Evolutionary conservation across 164 flowering plant genomes (phyloP).

Genomic region (Annona cherimola): DNA sequence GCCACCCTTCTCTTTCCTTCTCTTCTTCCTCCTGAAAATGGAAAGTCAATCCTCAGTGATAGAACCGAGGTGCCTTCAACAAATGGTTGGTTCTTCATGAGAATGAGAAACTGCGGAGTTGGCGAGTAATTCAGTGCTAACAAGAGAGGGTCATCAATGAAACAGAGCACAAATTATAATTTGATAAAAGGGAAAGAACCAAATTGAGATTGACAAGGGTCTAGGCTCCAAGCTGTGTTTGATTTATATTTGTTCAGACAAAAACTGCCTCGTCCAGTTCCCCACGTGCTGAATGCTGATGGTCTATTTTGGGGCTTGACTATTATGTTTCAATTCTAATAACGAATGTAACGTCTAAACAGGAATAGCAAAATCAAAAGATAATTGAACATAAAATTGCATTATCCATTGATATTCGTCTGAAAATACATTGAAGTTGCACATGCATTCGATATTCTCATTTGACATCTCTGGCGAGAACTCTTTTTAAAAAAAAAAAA

Average conservation of each 20-base stretch:
- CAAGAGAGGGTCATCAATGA: neutral
- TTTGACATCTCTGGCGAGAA: no score
- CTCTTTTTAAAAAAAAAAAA: no score
- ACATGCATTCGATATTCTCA: no score
- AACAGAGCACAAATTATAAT: neutral
- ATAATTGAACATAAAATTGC: no score
- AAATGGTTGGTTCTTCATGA: neutral
- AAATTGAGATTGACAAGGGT: neutral
- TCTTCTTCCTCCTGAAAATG: constrained; percentile 48
- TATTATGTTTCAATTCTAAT: no score
- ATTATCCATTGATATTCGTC: no score
- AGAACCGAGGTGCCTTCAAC: neutral
- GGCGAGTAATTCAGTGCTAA: neutral
- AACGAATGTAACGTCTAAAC: no score
- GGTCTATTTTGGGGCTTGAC: no score
- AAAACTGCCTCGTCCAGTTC: no score
- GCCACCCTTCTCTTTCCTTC: constrained; percentile 42
- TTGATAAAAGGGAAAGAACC: neutral
- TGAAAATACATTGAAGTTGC: no score
- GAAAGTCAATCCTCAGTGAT: neutral
- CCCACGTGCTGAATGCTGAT: no score
- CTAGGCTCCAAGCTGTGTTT: neutral
- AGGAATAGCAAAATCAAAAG: no score
- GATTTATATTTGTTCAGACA: neutral
- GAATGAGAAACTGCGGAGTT: neutral